Conservation (phyloP, 1,284 basidiomycete species). For the Sporisorium reilianum region DNA sequence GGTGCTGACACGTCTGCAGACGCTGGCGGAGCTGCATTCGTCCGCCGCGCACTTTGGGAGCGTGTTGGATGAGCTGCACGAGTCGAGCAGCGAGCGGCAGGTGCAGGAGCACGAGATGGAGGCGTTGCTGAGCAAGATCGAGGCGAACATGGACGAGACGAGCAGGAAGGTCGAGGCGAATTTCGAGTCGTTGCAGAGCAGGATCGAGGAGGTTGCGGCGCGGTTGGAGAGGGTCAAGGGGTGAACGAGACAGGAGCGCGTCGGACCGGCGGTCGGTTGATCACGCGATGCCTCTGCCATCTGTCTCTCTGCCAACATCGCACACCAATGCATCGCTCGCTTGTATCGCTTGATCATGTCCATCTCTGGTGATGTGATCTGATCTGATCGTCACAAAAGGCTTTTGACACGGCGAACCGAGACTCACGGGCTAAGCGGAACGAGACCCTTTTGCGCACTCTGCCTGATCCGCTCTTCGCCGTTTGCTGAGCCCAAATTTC, state of each 20-base stretch:
- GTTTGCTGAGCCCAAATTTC: too few species aligned
- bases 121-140: constrained; percentile 75
- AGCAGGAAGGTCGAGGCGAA: constrained; percentile 66
- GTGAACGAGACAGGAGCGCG: background rate
- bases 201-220: constrained; percentile 79
- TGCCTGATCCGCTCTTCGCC: constrained; percentile 4
- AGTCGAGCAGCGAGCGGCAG: constrained; percentile 76
- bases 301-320: too few species aligned
- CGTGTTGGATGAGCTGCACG: constrained; percentile 77
- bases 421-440: constrained; percentile 5
- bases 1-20: constrained; percentile 86
- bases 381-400: too few species aligned
- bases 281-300: too few species aligned
- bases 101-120: constrained; percentile 78
- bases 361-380: too few species aligned
- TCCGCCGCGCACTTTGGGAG: constrained; percentile 79
- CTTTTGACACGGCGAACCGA: too few species aligned
- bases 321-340: background rate
- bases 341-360: background rate
- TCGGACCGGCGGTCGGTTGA: background rate
- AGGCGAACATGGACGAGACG: constrained; percentile 76
- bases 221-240: constrained; percentile 72
- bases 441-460: background rate
- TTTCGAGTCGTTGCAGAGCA: constrained; percentile 76
- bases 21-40: constrained; percentile 83